A percentile compares a stretch with the other conserved stretches of the same genome.
Conservation (phyloP, 208 protist genomes). For the Wallacemonas sp. region DNA sequence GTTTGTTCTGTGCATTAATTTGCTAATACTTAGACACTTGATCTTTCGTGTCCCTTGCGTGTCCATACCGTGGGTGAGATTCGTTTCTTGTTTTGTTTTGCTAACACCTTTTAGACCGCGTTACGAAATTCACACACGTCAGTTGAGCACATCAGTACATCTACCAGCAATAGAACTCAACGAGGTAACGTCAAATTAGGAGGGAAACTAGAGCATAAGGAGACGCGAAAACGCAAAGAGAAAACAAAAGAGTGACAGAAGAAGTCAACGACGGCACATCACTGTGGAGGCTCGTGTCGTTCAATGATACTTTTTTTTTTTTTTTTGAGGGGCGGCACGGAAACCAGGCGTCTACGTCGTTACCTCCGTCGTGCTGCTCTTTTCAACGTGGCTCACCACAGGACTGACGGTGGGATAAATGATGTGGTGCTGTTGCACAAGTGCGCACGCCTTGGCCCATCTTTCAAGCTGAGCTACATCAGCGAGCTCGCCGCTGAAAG, state of each 20-base stretch:
- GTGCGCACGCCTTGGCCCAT: slow-evolving; percentile 1
- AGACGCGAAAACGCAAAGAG: not conserved
- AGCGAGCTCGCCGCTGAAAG: slow-evolving; percentile 5
- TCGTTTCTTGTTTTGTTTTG: not conserved
- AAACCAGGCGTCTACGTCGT: not conserved
- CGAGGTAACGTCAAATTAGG: too few relatives aligned
- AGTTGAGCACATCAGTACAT: too few relatives aligned
- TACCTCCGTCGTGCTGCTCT: not conserved
- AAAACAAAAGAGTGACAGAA: not conserved
- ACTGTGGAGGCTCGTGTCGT: too few relatives aligned
- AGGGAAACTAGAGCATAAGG: slow-evolving; percentile 2
- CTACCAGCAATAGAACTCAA: too few relatives aligned
- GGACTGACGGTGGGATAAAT: not conserved
- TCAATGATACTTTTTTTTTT: too few relatives aligned
- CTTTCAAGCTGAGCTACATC: not conserved
- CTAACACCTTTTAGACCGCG: too few relatives aligned
- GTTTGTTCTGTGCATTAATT: too few relatives aligned
- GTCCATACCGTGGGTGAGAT: not conserved
- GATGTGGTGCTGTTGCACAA: not conserved
- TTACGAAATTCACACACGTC: too few relatives aligned
- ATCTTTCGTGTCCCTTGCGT: too few relatives aligned
- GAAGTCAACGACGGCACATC: too few relatives aligned
- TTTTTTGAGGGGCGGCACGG: not conserved
- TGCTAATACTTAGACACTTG: too few relatives aligned
- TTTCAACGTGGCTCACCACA: not conserved